A percentile compares a stretch with the other conserved stretches of the same genome.
phyloP scores from a whole-genome alignment of 306 rosid species.

The Abrus precatorius region DNA sequence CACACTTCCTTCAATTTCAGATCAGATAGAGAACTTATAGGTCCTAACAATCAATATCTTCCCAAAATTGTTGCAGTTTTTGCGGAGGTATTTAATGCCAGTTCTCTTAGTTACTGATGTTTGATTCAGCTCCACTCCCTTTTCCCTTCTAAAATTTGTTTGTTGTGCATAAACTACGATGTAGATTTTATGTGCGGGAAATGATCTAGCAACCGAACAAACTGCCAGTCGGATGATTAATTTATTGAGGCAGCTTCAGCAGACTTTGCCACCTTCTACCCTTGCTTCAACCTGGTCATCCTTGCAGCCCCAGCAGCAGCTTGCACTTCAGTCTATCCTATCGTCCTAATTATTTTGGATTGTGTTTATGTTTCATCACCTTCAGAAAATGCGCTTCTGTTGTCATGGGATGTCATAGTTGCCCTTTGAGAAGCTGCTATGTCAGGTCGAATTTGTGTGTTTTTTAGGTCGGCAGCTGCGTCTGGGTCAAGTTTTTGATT shows the following conservation, averaged over 20 bases:
- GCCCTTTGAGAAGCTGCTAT: slow-evolving; percentile 50
- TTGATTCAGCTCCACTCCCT: slow-evolving; percentile 6
- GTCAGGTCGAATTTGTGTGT: slow-evolving; percentile 43
- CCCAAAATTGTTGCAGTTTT: slow-evolving; percentile 76
- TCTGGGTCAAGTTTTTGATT: slow-evolving; percentile 46
- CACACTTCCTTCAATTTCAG: slow-evolving; percentile 52
- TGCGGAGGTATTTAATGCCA: slow-evolving; percentile 63
- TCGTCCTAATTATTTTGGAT: slow-evolving; percentile 63
- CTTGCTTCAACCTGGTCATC: slow-evolving; percentile 98
- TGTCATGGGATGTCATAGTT: slow-evolving; percentile 49
- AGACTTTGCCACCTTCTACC: slow-evolving; percentile 91
- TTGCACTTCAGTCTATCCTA: slow-evolving; percentile 89
- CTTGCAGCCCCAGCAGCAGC: slow-evolving; percentile 96
- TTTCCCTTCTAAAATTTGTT: slow-evolving; percentile 24
- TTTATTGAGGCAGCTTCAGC: slow-evolving; percentile 91
- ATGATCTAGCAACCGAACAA: slow-evolving; percentile 88
- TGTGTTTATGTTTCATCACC: slow-evolving; percentile 23
- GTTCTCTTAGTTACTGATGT: slow-evolving; percentile 9
- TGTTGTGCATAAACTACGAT: slow-evolving; percentile 13
- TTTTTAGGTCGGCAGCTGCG: slow-evolving; percentile 47
- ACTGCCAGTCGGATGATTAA: slow-evolving; percentile 83
- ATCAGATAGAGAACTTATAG: slow-evolving; percentile 75
- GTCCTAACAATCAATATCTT: slow-evolving; percentile 76
- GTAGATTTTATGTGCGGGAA: slow-evolving; percentile 91
- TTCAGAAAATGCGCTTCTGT: slow-evolving; percentile 22